Base-by-base conservation (phyloP, 306 rosid species). In the Glycyrrhiza uralensis region DNA sequence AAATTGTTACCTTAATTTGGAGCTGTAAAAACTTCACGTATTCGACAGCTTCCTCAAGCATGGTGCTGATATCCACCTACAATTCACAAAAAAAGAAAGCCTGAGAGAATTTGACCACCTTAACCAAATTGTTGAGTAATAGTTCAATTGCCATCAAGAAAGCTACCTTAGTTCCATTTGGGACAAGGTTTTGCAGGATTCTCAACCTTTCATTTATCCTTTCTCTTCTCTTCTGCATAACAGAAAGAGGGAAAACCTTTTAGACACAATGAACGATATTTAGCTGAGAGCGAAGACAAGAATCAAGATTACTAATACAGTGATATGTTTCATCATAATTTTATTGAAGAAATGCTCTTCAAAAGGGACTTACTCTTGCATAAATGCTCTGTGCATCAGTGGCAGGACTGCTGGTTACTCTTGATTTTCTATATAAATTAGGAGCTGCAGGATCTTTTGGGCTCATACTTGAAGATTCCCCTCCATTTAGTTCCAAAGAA, bases 11-110 rank as follows among this genome's bases (percentile, higher is more conserved):
- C 97, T 89, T 89, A 52, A 91, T 89, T 84, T 94, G 98, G 38
- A 79, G 94, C 76, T 89, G 96, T 66, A 94, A 76, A 65, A 94
- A 89, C 71, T 89, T 89, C 56, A 94, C 98, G 51, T 94, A 91
- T 19, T 87, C 89, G 44, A 91, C 96, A 33, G 95, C 97, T 87
- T 94, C 98, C 76, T 94, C 98, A 46, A 92, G 96, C 94, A 89
- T 89, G 60, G 94, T 92, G 84, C 96, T 89, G 41, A 88, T 85
- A 82, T 92, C 96, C 47, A 92, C 94, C 92, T 91, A 77, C 51
- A 83, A 5, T 57, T 72, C 67, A 26, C 47, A 9, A 58, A 51
- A 30, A 36, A 47, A 59, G 5, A 26, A 44, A 17, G 10, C 28
- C 10, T 71, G 3, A 70, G 3, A 70, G 63, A 61, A 14, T 22